Conservation (phyloP, 2,329 filamentous ascomycete species). For the Pseudogymnoascus sp. region DNA sequence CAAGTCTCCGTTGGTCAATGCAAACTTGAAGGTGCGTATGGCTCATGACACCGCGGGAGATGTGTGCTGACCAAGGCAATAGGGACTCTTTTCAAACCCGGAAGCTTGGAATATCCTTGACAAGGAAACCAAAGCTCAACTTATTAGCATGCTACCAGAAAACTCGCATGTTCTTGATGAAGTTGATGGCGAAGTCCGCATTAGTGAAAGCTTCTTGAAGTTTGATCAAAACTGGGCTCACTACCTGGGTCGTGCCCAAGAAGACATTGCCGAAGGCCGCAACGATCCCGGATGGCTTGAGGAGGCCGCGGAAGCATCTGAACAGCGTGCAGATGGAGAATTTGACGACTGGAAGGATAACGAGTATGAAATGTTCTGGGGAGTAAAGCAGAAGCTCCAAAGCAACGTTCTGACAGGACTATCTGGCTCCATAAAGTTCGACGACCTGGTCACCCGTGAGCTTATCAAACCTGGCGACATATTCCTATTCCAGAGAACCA, state of each 20-base stretch:
- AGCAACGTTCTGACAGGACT: background rate
- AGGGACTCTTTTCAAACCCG: constrained; percentile 33
- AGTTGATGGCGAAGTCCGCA: constrained; percentile 14
- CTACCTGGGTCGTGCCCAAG: constrained; percentile 44
- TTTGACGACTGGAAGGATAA: constrained; percentile 48
- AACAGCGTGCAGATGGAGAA: constrained; percentile 41
- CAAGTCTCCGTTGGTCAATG: background rate
- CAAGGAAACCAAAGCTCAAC: constrained; percentile 32
- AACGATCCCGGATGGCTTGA: constrained; percentile 49
- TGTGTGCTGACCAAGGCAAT: background rate
- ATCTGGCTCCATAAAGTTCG: background rate
- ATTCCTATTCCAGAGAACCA: constrained; percentile 3
- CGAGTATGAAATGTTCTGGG: constrained; percentile 36
- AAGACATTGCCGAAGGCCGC: constrained; percentile 45
- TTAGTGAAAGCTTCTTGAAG: constrained; percentile 28
- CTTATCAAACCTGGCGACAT: constrained; percentile 8
- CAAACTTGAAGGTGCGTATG: background rate
- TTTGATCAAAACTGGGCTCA: constrained; percentile 42
- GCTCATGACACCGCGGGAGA: background rate
- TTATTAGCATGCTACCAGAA: constrained; percentile 31
- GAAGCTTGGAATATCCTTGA: constrained; percentile 34
- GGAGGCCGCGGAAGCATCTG: constrained; percentile 43
- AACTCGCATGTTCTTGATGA: constrained; percentile 25
- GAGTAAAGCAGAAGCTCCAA: constrained; percentile 9
- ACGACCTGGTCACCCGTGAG: constrained; percentile 4